Evolutionary conservation across 257 asterid genomes (phyloP).

Genomic region (Thymus mandschuricus): DNA sequence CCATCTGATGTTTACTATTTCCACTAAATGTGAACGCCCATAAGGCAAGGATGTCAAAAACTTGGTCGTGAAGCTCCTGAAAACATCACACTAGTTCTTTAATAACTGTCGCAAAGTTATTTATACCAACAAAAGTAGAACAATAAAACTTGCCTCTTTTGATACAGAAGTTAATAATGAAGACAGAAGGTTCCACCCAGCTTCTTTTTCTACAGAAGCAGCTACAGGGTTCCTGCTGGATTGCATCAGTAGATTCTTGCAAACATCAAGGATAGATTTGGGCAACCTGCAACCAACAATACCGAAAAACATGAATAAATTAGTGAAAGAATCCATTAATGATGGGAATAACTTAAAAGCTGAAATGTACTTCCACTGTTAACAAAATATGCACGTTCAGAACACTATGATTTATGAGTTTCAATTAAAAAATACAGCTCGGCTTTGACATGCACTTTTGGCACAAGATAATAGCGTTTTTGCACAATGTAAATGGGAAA

Average conservation of each 20-base stretch:
- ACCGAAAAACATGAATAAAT: constrained; percentile 20
- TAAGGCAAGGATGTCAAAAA: constrained; percentile 88
- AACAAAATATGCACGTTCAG: constrained; percentile 3
- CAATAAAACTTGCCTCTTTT: constrained; percentile 58
- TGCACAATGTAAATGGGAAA: constrained; percentile 10
- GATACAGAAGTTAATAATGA: constrained; percentile 88
- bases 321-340: constrained; percentile 24
- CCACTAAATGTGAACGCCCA: constrained; percentile 87
- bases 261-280: constrained; percentile 77
- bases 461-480: constrained; percentile 8
- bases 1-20: constrained; percentile 52
- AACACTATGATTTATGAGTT: constrained; percentile 14
- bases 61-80: constrained; percentile 95
- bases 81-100: constrained; percentile 39
- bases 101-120: constrained; percentile 28
- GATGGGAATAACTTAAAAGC: constrained; percentile 5
- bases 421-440: constrained; percentile 18
- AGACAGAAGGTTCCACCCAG: constrained; percentile 96
- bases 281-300: constrained; percentile 67
- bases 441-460: background rate
- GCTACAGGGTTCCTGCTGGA: constrained; percentile 77
- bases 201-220: constrained; percentile 85
- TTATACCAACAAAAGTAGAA: constrained; percentile 20
- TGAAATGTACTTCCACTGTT: constrained; percentile 12
- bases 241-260: constrained; percentile 80